Base-by-base conservation (phyloP, 306 rosid species). In the Ormosia emarginata region DNA sequence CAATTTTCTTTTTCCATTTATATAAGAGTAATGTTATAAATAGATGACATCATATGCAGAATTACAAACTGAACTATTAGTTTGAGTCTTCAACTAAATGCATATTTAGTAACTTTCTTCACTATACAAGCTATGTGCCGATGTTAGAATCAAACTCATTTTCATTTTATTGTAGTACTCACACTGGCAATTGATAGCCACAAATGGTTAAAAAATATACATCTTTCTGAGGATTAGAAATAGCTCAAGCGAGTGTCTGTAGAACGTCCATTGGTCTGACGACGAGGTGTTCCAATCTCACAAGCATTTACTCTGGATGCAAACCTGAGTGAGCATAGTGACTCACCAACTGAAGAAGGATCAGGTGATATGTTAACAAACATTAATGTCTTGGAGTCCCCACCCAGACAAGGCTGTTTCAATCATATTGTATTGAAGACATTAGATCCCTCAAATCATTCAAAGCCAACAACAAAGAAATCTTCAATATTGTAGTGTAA, bases 291-390 rank as follows among this genome's bases (percentile, higher is more conserved):
- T 68, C 99, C 99, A 14, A 95, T 93, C 85, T 95, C 98, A 9
- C 99, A 95, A 41, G 99, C 98, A 40, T 95, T 95, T 1, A 95
- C 99, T 40, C 99, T 91, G 12, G 98, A 89, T 40, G 99, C 98
- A 33, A 95, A 95, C 59, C 99, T 93, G 73, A 95, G 98, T 30
- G 99, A 93, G 89, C 98, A 95, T 15, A 95, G 94, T 24, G 98
- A 95, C 84, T 93, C 99, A 6, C 87, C 91, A 9, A 82, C 90
- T 0, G 98, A 93, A 78, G 92, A 85, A 57, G 92, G 67, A 7
- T 96, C 97, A 0, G 99, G 98, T 77, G 99, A 92, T 76, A 93
- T 86, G 88, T 96, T 96, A 53, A 91, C 99, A 72, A 96, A 85
- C 99, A 93, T 96, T 84, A 96, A 80, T 33, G 97, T 95, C 97